phyloP scores from a whole-genome alignment of 768 basidiomycete genomes.

The Suillus sp. region DNA sequence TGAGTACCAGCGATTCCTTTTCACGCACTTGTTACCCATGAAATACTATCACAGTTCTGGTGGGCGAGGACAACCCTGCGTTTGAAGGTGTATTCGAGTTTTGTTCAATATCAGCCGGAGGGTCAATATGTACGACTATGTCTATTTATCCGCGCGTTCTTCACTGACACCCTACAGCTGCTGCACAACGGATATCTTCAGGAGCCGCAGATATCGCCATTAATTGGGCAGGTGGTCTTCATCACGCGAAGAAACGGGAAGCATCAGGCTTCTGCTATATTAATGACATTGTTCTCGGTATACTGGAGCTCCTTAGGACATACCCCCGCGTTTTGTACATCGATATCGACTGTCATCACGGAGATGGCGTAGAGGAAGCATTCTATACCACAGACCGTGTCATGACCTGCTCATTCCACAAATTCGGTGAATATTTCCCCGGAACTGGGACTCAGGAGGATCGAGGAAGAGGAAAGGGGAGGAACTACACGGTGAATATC shows the following conservation, averaged over 20 bases:
- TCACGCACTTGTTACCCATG: constrained; percentile 9
- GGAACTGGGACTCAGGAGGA: constrained; percentile 85
- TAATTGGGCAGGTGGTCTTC: constrained; percentile 98
- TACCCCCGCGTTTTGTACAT: constrained; percentile 92
- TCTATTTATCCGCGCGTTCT: not conserved
- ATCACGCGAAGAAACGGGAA: constrained; percentile 99
- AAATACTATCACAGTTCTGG: constrained; percentile 40
- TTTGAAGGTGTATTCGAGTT: constrained; percentile 98
- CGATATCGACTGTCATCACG: constrained; percentile 98
- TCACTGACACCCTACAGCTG: constrained; percentile 48
- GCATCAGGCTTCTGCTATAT: constrained; percentile 99
- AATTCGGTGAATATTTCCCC: constrained; percentile 85
- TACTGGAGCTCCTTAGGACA: constrained; percentile 87
- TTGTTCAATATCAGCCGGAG: constrained; percentile 94
- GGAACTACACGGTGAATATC: constrained; percentile 89
- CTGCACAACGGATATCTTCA: constrained; percentile 75
- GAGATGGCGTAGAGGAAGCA: constrained; percentile 98
- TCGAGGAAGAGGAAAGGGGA: constrained; percentile 79
- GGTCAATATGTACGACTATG: constrained; percentile 76
- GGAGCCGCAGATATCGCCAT: constrained; percentile 84
- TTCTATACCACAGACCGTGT: constrained; percentile 98
- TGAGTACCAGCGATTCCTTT: constrained; percentile 38
- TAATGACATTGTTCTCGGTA: constrained; percentile 95
- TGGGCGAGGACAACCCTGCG: constrained; percentile 94
- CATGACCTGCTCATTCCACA: constrained; percentile 97